Percentiles rank a stretch among this genome's conserved stretches.
These are phyloP conservation scores for Endothia cerciana DNA, from an alignment of 2,329 filamentous ascomycete species.

Conservation along the genomic window DNA sequence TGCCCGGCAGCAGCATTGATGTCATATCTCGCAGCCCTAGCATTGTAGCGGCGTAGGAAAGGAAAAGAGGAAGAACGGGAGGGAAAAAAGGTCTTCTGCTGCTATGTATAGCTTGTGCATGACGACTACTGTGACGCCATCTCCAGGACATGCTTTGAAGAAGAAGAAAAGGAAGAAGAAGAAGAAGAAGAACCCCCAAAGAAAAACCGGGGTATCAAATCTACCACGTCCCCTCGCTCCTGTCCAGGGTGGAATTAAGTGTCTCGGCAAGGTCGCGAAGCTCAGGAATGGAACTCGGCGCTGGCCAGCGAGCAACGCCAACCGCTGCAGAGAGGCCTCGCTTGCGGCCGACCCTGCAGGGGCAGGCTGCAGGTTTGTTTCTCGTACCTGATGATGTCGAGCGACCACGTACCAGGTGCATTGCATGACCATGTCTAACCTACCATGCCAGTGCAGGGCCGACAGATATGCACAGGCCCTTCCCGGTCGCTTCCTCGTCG, in stretches of 20 bases:
- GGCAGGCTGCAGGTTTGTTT: conserved; percentile 16
- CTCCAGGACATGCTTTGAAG: background rate
- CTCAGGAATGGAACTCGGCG: background rate
- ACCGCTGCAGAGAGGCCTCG: background rate
- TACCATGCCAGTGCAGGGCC: background rate
- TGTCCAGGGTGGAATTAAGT: background rate
- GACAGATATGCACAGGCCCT: background rate
- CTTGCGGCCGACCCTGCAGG: conserved; percentile 23
- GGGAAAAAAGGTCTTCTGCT: background rate
- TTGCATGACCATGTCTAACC: conserved; percentile 20
- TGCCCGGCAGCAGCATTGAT: background rate
- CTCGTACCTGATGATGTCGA: conserved; percentile 23
- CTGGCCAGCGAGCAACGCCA: background rate
- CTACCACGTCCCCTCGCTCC: background rate
- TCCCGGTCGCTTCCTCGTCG: background rate
- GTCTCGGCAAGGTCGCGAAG: conserved; percentile 9
- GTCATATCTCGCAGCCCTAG: conserved; percentile 2
- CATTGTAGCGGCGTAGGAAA: background rate
- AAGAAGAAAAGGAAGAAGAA: background rate
- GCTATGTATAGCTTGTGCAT: background rate
- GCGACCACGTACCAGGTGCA: conserved; percentile 28
- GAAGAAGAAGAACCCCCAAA: too few relatives aligned
- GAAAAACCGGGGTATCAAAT: conserved; percentile 2
- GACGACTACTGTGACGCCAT: background rate
- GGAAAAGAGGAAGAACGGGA: too few relatives aligned